These are phyloP conservation scores for Leccinum griseonigrum DNA, from an alignment of 1,284 basidiomycete genomes.

Conservation along the genomic window DNA sequence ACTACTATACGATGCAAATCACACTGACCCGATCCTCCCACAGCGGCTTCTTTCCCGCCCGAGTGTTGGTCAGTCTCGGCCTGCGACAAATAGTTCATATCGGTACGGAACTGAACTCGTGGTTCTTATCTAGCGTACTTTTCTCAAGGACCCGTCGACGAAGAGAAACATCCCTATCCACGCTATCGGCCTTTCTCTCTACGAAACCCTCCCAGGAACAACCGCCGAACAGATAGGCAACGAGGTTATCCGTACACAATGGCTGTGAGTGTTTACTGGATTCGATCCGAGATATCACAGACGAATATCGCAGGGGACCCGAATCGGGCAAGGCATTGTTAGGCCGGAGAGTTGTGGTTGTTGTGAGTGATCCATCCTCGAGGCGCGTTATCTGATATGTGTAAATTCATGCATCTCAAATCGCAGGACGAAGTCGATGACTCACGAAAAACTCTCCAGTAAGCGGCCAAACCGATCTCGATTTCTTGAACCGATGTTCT, in stretches of 20 bases:
- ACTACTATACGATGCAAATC: slow-evolving; percentile 8
- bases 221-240: slow-evolving; percentile 77
- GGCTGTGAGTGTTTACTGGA: slow-evolving; percentile 63
- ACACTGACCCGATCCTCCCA: slow-evolving; percentile 18
- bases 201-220: slow-evolving; percentile 79
- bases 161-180: slow-evolving; percentile 86
- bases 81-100: not conserved
- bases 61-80: slow-evolving; percentile 65
- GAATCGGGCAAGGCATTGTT: slow-evolving; percentile 70
- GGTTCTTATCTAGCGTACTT: slow-evolving; percentile 62
- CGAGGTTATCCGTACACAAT: slow-evolving; percentile 89
- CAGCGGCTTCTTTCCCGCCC: slow-evolving; percentile 93
- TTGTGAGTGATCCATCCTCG: slow-evolving; percentile 51
- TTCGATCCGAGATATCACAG: slow-evolving; percentile 20
- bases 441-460: slow-evolving; percentile 87
- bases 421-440: slow-evolving; percentile 91
- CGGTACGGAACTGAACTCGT: not conserved
- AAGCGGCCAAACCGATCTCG: slow-evolving; percentile 26
- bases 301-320: slow-evolving; percentile 45
- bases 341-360: slow-evolving; percentile 78
- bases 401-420: not conserved
- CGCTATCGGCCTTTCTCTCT: slow-evolving; percentile 91
- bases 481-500: slow-evolving; percentile 2
- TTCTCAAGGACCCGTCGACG: slow-evolving; percentile 70
- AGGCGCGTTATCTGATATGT: slow-evolving; percentile 13